Evolutionary conservation across 257 asterid genomes (phyloP).

Genomic region (Jacaranda mimosifolia): DNA sequence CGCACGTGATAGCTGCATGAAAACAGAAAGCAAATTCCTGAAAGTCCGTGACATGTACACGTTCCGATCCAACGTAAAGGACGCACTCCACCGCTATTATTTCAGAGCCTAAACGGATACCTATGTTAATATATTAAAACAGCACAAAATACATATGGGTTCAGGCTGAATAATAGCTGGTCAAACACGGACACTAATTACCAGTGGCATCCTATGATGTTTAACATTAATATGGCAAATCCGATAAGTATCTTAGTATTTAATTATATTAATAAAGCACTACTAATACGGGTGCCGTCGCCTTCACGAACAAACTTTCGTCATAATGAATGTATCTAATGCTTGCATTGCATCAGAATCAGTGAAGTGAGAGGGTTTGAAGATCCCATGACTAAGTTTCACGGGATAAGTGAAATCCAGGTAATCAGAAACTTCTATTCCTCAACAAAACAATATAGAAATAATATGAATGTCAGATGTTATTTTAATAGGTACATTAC

Average conservation of each 20-base stretch:
- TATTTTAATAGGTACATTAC: not conserved
- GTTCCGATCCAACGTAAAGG: constrained; percentile 49
- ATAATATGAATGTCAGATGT: not conserved
- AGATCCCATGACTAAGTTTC: constrained; percentile 48
- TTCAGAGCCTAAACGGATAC: constrained; percentile 52
- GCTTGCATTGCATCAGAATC: constrained; percentile 38
- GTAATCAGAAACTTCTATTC: constrained; percentile 59
- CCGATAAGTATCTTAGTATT: not conserved
- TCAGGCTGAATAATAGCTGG: constrained; percentile 40
- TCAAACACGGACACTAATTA: constrained; percentile 66
- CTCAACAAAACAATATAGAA: constrained; percentile 34
- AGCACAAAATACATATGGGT: not conserved
- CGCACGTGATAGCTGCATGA: constrained; percentile 41
- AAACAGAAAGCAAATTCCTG: constrained; percentile 55
- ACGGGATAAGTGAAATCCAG: constrained; percentile 57
- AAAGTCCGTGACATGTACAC: constrained; percentile 59
- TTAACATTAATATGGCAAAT: constrained; percentile 3
- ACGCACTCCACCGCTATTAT: constrained; percentile 40
- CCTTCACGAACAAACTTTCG: constrained; percentile 66
- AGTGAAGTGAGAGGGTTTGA: constrained; percentile 38
- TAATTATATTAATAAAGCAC: not conserved
- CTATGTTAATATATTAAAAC: constrained; percentile 37
- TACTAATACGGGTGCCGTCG: constrained; percentile 61
- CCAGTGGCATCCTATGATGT: not conserved
- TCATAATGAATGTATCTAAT: constrained; percentile 19